Conservation (phyloP, 371 early-diverging fungal species). For the Nematocida sp. region DNA sequence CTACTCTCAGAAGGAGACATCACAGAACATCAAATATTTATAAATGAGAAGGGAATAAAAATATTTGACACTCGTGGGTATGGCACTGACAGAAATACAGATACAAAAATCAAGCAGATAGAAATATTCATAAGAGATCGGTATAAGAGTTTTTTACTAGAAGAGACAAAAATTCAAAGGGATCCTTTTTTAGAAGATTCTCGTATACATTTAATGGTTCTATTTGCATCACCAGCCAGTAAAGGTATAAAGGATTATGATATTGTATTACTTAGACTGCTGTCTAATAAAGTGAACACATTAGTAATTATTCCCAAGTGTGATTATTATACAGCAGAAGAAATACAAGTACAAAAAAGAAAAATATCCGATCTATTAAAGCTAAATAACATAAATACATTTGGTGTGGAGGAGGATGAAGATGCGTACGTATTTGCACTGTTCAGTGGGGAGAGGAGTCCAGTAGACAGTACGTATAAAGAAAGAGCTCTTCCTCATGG, state of each 20-base stretch:
- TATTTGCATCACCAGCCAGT: conserved; percentile 62
- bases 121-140: conserved; percentile 62
- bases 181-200: conserved; percentile 67
- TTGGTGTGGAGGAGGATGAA: conserved; percentile 41
- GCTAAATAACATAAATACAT: conserved; percentile 61
- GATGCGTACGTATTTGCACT: conserved; percentile 11
- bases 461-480: conserved; percentile 4
- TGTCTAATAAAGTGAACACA: conserved; percentile 64
- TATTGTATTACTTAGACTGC: conserved; percentile 64
- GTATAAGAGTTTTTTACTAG: conserved; percentile 65
- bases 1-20: conserved; percentile 10
- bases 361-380: conserved; percentile 60
- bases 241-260: conserved; percentile 67
- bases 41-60: conserved; percentile 6
- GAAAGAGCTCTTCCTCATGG: conserved; percentile 48
- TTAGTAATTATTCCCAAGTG: conserved; percentile 69
- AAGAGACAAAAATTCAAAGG: conserved; percentile 70
- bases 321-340: conserved; percentile 64
- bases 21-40: conserved; percentile 1
- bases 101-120: conserved; percentile 59
- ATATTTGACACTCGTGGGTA: conserved; percentile 67
- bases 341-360: conserved; percentile 51
- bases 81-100: conserved; percentile 53
- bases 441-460: background rate
- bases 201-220: conserved; percentile 67